phyloP scores from a whole-genome alignment of 345 rosid species.

The Gossypium bickii region DNA sequence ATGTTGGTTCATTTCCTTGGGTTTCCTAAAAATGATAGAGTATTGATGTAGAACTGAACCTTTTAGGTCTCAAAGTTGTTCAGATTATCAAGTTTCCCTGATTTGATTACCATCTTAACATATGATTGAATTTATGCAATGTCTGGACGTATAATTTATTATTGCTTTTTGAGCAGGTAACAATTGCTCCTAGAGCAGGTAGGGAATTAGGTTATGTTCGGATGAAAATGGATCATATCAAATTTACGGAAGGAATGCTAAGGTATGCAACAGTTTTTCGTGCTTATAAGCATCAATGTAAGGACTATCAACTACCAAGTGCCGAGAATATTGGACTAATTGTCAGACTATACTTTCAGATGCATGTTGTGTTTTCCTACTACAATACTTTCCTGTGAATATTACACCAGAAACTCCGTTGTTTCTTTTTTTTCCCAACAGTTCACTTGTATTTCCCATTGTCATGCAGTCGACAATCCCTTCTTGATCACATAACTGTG shows the following conservation, averaged over 20 bases:
- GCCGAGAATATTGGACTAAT: background rate
- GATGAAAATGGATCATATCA: slow-evolving; percentile 79
- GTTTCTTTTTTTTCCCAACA: background rate
- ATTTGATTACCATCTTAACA: background rate
- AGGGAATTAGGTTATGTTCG: slow-evolving; percentile 89
- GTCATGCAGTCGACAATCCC: slow-evolving; percentile 70
- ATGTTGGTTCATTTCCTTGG: background rate
- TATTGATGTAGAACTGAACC: slow-evolving; percentile 1
- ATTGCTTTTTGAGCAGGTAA: slow-evolving; percentile 47
- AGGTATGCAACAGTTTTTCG: slow-evolving; percentile 33
- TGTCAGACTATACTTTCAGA: background rate
- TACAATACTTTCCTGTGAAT: background rate
- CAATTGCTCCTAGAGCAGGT: slow-evolving; percentile 92
- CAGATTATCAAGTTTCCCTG: background rate
- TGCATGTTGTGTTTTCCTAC: background rate
- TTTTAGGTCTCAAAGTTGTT: background rate
- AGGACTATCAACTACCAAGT: background rate
- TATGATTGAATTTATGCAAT: background rate
- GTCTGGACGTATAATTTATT: background rate
- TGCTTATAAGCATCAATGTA: background rate
- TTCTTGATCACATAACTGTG: slow-evolving; percentile 89
- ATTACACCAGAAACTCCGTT: background rate
- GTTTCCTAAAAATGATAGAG: background rate
- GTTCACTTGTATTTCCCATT: slow-evolving; percentile 10
- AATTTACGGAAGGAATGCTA: slow-evolving; percentile 79